Evolutionary conservation across 768 basidiomycete genomes (phyloP).

Genomic region (Boletus coccyginus): DNA sequence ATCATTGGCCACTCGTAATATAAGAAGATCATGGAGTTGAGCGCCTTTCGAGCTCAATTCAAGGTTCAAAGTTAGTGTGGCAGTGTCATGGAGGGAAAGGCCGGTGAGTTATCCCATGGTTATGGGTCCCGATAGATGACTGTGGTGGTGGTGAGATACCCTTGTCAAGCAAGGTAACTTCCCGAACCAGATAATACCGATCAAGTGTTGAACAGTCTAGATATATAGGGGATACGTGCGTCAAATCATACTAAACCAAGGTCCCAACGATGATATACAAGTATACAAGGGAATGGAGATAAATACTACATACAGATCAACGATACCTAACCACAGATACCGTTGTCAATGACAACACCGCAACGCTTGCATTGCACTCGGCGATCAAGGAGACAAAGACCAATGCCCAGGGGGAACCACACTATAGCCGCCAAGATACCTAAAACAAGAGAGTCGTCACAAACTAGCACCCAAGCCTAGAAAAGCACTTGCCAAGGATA

Average conservation of each 20-base stretch:
- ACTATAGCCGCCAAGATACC: slow-evolving; percentile 79
- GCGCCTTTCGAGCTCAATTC: too few relatives aligned
- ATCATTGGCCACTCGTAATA: too few relatives aligned
- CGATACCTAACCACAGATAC: slow-evolving; percentile 29
- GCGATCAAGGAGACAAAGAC: slow-evolving; percentile 73
- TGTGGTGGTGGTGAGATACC: too few relatives aligned
- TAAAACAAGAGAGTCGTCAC: slow-evolving; percentile 23
- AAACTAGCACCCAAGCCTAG: background rate
- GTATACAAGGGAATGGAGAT: background rate
- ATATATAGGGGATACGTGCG: slow-evolving; percentile 11
- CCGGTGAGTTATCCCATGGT: too few relatives aligned
- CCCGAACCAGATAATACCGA: too few relatives aligned
- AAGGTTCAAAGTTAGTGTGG: too few relatives aligned
- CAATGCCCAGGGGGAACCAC: slow-evolving; percentile 86
- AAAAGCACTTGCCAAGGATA: slow-evolving; percentile 53
- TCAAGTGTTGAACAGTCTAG: too few relatives aligned
- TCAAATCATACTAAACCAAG: background rate
- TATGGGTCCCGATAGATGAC: too few relatives aligned
- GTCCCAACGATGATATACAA: background rate
- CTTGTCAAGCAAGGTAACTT: too few relatives aligned
- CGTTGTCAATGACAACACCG: slow-evolving; percentile 37
- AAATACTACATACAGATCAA: background rate
- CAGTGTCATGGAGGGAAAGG: too few relatives aligned
- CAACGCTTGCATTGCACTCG: slow-evolving; percentile 61
- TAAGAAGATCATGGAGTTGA: too few relatives aligned